Base-by-base conservation (phyloP, 225 moss, liverwort and hornwort species). In the Straminergon stramineum region DNA sequence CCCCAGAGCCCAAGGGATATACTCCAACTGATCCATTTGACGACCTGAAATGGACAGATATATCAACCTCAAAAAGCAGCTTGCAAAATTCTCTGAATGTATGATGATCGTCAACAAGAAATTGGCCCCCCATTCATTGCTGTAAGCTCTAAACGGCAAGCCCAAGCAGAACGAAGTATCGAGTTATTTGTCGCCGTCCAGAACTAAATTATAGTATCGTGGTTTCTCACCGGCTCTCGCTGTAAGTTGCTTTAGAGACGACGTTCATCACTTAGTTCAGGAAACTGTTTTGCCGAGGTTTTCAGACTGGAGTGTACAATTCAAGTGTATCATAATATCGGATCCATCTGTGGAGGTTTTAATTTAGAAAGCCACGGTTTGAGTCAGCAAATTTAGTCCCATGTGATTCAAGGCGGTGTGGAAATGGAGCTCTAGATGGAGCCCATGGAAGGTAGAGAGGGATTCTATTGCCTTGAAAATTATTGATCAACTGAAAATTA, bases 261-360 rank as follows among this genome's bases (percentile, higher is more conserved):
- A 41, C 41, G 82, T 83, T 57, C 51, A 86, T 64, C 87, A 63
- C n/a, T 69, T 70, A 62, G 70, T 75, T 70, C 56, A 70, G 45
- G 45, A 83, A 85, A 60, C 30, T 85, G 75, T 83, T 74, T 32
- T 81, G 81, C 69, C 23, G 37, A 85, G 68, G 53, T 76, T 84
- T 84, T 79, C 83, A 28, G 75, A 74, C 85, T 81, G 87, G 73
- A 84, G 85, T 92, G 82, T 88, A 85, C 84, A 85, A 65, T 70
- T 77, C 51, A 88, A 84, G 81, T 92, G 90, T 92, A 92, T 51
- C 84, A 91, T 87, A 84, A 32, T 80, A 87, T 80, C 87, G 79
- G 87, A 71, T 65, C 81, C 81, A 69, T 70, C 43, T 52, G 68
- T 70, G 53, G 30, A 63, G 28, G 35, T 85, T 39, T 75, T 74